Evolutionary conservation across 2,329 filamentous ascomycete genomes (phyloP).

Genomic region (Blastomyces parvus): DNA sequence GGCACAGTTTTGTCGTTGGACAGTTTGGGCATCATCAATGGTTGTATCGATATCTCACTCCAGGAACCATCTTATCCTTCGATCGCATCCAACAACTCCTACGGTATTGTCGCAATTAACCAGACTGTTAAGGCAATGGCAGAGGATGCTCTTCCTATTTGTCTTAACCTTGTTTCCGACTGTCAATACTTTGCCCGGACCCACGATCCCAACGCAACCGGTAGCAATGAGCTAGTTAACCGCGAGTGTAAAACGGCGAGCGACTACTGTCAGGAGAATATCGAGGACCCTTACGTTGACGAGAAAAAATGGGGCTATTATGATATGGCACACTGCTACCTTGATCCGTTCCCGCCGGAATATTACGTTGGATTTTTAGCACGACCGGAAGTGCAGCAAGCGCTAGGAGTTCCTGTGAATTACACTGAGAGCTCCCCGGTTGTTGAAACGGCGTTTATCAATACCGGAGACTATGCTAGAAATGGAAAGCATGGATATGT

Average conservation of each 20-base stretch:
- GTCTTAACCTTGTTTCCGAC: slow-evolving; percentile 13
- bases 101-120: no score
- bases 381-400: slow-evolving; percentile 45
- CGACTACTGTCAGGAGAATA: slow-evolving; percentile 30
- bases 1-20: slow-evolving; percentile 26
- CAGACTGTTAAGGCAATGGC: no score
- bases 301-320: slow-evolving; percentile 42
- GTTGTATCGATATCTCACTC: slow-evolving; percentile 55
- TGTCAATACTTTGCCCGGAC: slow-evolving; percentile 41
- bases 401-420: slow-evolving; percentile 55
- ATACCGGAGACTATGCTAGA: slow-evolving; percentile 42
- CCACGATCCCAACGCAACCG: slow-evolving; percentile 43
- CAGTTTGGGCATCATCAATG: slow-evolving; percentile 47
- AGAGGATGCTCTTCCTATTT: no score
- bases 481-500: slow-evolving; percentile 38
- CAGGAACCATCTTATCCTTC: slow-evolving; percentile 40
- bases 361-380: slow-evolving; percentile 55
- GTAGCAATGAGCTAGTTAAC: slow-evolving; percentile 38
- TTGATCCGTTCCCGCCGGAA: slow-evolving; percentile 42
- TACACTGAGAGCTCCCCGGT: slow-evolving; percentile 35
- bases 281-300: slow-evolving; percentile 38
- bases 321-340: slow-evolving; percentile 45
- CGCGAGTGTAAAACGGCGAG: slow-evolving; percentile 37
- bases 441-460: slow-evolving; percentile 41
- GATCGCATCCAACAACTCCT: slow-evolving; percentile 33